A percentile compares a stretch with the other conserved stretches of the same genome.
Conservation (phyloP, 2,329 filamentous ascomycete genomes). For the Alternaria rosae region DNA sequence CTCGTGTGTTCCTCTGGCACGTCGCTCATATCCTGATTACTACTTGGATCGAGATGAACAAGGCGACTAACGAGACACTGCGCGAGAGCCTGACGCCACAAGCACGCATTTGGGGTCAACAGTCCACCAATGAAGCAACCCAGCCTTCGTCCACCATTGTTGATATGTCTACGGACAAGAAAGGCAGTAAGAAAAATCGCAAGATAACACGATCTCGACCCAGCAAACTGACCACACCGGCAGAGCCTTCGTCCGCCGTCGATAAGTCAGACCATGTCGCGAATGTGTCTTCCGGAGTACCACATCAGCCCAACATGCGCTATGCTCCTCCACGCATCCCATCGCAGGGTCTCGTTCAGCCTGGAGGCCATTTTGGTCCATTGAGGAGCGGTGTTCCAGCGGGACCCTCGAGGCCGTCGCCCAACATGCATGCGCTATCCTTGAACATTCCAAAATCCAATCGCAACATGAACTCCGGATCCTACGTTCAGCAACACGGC, state of each 20-base stretch:
- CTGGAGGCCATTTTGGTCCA: slow-evolving; percentile 2
- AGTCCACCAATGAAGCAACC: not conserved
- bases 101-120: not conserved
- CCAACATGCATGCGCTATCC: slow-evolving; percentile 10
- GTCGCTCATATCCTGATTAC: slow-evolving; percentile 33
- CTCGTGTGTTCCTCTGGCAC: slow-evolving; percentile 42
- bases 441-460: slow-evolving; percentile 20
- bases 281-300: not conserved
- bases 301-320: not conserved
- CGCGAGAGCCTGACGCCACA: not conserved
- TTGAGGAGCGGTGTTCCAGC: slow-evolving; percentile 2
- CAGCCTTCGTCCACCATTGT: not conserved
- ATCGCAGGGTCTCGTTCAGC: slow-evolving; percentile 2
- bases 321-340: not conserved
- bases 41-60: slow-evolving; percentile 15
- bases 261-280: not conserved
- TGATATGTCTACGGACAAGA: not conserved
- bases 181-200: slow-evolving; percentile 18
- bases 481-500: slow-evolving; percentile 14
- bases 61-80: slow-evolving; percentile 5
- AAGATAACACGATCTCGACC: not conserved
- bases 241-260: slow-evolving; percentile 11
- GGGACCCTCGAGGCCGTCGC: slow-evolving; percentile 4
- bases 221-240: slow-evolving; percentile 15
- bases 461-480: slow-evolving; percentile 17